Conservation (phyloP, 495 filamentous ascomycete species). For the Aspergillus haitiensis region DNA sequence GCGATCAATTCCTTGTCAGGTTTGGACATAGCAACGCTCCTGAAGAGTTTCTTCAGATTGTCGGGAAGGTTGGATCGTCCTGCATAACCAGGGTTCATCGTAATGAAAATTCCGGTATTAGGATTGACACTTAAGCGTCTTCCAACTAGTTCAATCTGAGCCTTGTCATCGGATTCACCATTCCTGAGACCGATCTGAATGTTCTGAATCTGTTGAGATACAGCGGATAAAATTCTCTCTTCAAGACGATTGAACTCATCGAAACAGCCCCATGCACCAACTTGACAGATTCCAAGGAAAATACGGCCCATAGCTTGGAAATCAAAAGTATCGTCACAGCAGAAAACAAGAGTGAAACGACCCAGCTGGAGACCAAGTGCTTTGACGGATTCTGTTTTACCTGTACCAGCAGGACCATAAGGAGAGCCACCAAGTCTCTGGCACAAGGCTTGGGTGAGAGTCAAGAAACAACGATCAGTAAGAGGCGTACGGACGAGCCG, state of each 20-base stretch:
- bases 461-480: slow-evolving; percentile 97
- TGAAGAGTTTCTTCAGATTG: slow-evolving; percentile 98
- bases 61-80: slow-evolving; percentile 96
- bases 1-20: slow-evolving; percentile 99
- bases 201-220: slow-evolving; percentile 98
- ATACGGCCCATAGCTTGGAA: slow-evolving; percentile 99
- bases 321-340: slow-evolving; percentile 98
- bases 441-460: slow-evolving; percentile 90
- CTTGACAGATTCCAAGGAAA: slow-evolving; percentile 98
- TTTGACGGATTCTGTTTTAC: slow-evolving; percentile 99
- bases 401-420: slow-evolving; percentile 97
- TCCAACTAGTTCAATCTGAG: slow-evolving; percentile 90
- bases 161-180: slow-evolving; percentile 69
- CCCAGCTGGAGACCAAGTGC: slow-evolving; percentile 94
- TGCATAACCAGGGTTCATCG: slow-evolving; percentile 99
- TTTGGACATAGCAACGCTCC: slow-evolving; percentile 99
- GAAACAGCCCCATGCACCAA: slow-evolving; percentile 99
- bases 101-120: slow-evolving; percentile 98
- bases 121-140: slow-evolving; percentile 81
- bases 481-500: slow-evolving; percentile 93
- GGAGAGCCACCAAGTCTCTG: slow-evolving; percentile 95
- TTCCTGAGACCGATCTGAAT: slow-evolving; percentile 93
- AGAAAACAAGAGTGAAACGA: slow-evolving; percentile 96
- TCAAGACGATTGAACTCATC: slow-evolving; percentile 99
- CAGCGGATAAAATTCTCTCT: slow-evolving; percentile 93